Evolutionary conservation across 371 early-diverging fungal genomes (phyloP).

Genomic region (Rhizopus stolonifer): DNA sequence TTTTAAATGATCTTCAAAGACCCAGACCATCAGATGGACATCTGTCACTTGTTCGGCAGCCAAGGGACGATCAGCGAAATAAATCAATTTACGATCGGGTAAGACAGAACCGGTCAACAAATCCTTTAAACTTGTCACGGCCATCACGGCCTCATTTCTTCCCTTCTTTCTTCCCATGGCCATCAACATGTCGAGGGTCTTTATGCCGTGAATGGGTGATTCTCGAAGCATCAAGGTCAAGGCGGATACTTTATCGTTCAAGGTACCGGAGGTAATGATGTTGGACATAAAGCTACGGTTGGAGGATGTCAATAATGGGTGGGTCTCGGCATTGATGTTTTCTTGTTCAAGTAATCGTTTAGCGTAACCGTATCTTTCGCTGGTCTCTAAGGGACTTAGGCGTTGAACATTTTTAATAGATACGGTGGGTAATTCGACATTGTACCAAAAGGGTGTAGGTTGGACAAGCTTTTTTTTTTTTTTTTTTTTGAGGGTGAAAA

Average conservation of each 20-base stretch:
- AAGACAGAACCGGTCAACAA: constrained; percentile 77
- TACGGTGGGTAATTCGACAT: constrained; percentile 34
- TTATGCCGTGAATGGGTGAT: constrained; percentile 85
- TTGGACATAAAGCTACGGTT: constrained; percentile 86
- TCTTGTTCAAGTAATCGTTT: constrained; percentile 68
- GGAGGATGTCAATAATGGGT: constrained; percentile 59
- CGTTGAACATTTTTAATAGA: constrained; percentile 26
- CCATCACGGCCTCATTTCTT: constrained; percentile 83
- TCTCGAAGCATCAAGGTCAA: constrained; percentile 89
- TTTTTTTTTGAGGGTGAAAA: no score
- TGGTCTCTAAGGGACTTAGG: constrained; percentile 36
- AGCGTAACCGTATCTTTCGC: constrained; percentile 59
- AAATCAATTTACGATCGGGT: constrained; percentile 81
- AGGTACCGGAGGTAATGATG: constrained; percentile 87
- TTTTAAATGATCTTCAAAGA: constrained; percentile 92
- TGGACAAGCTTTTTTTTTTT: constrained; percentile 38
- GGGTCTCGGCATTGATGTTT: constrained; percentile 63
- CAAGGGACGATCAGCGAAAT: constrained; percentile 87
- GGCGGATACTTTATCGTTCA: constrained; percentile 91
- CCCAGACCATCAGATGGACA: constrained; percentile 82
- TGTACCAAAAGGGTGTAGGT: constrained; percentile 59
- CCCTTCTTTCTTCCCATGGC: constrained; percentile 88
- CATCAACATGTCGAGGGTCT: constrained; percentile 79
- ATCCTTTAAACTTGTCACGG: constrained; percentile 88
- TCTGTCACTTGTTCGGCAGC: constrained; percentile 58